Evolutionary conservation across 75 land plant genomes (phyloP), one percentile per base, ranked within the genome.

Genomic region (Selaginella tamariscina): DNA sequence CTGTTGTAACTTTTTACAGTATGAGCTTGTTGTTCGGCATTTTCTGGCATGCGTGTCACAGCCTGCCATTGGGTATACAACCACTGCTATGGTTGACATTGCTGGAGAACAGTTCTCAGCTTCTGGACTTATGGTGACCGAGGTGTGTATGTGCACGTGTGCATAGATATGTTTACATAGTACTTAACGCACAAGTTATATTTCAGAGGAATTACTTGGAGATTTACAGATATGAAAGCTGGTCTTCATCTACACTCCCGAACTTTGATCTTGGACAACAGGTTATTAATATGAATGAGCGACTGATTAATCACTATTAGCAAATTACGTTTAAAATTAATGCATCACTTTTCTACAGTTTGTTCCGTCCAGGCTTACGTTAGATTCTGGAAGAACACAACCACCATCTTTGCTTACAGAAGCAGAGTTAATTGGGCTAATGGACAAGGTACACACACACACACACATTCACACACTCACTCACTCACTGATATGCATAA

Each of bases 1-100:
- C n/a, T n/a, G n/a, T n/a, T n/a, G n/a, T n/a, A n/a, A 15, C 62
- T n/a, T n/a, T 70, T 65, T 55, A 0, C 89, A 88, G 93, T 93
- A 93, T 73, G 98, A 93, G 76, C 80, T 93, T 33, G 98, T 93
- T 72, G 95, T 89, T 56, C 98, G 98, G 28, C 98, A 93, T 78
- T 93, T n/a, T 84, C 83, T 93, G 31, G 98, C 98, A 27, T 93
- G 98, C n/a, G n/a, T n/a, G n/a, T n/a, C n/a, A n/a, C n/a, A n/a
- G n/a, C 71, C 98, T 57, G 98, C 98, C 1, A 81, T 93, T 18
- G 98, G 98, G 11, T 89, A 89, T 76, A 88, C 82, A 73, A 89
- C 96, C 18, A 83, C 74, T 33, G 96, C 93, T 32, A 84, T 83
- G 68, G 82, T 93, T 73, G 91, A 93, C 73, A 89, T 93, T 75